Percentiles rank a stretch among this genome's conserved stretches.
Conservation (phyloP, 176 grass and related monocot genomes). For the Phoenix roebelenii region DNA sequence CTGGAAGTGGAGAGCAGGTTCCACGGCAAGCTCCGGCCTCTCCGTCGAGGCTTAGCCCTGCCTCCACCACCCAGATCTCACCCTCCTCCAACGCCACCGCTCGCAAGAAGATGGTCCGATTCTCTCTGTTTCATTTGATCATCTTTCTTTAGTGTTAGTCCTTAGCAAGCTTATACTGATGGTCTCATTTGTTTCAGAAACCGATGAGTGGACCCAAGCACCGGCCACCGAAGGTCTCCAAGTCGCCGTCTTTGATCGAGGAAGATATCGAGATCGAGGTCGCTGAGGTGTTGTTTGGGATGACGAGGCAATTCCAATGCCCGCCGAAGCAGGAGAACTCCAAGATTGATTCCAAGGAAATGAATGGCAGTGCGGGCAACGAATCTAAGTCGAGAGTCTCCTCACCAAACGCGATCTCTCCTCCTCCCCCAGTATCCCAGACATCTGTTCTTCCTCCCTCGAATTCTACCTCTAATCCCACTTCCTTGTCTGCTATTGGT, state of each 20-base stretch:
- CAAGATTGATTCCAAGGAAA: constrained; percentile 50
- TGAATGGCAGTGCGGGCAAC: not conserved
- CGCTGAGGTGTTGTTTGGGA: constrained; percentile 89
- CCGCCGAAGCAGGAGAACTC: constrained; percentile 49
- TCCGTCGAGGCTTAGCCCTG: constrained; percentile 20
- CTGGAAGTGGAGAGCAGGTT: constrained; percentile 45
- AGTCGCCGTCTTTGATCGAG: constrained; percentile 72
- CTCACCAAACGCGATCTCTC: constrained; percentile 33
- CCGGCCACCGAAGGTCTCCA: constrained; percentile 42
- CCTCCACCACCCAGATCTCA: constrained; percentile 52
- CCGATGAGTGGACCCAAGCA: constrained; percentile 32
- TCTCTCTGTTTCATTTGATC: not conserved
- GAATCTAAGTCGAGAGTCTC: constrained; percentile 68
- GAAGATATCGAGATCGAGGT: constrained; percentile 89
- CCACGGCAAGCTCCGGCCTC: constrained; percentile 47
- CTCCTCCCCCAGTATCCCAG: constrained; percentile 11
- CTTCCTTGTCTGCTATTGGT: constrained; percentile 46
- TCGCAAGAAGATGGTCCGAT: constrained; percentile 69
- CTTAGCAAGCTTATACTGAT: constrained; percentile 1
- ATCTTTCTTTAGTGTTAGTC: not conserved
- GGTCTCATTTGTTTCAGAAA: constrained; percentile 36
- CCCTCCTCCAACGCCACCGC: constrained; percentile 42
- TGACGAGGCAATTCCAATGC: constrained; percentile 67
- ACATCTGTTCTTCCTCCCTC: constrained; percentile 35
- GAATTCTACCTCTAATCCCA: constrained; percentile 42